Conservation (phyloP, 2,329 filamentous ascomycete species). For the Phoma sp. region DNA sequence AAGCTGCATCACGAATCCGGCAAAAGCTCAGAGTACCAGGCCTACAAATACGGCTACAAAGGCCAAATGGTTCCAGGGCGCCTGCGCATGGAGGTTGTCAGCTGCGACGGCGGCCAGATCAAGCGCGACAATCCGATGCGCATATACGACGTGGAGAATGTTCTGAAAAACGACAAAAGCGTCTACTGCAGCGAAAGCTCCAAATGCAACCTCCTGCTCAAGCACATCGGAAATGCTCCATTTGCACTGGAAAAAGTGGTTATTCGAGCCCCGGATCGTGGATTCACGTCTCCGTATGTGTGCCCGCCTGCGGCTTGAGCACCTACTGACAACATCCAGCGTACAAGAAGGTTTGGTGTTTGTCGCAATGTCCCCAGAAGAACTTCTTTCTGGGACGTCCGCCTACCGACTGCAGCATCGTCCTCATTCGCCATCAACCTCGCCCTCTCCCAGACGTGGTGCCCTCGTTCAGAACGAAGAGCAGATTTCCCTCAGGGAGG, state of each 20-base stretch:
- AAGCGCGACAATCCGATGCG: slow-evolving; percentile 63
- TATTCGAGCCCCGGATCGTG: slow-evolving; percentile 81
- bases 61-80: slow-evolving; percentile 85
- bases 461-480: slow-evolving; percentile 32
- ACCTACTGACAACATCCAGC: slow-evolving; percentile 56
- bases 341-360: slow-evolving; percentile 94
- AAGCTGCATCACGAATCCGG: slow-evolving; percentile 49
- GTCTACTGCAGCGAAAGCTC: slow-evolving; percentile 92
- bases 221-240: slow-evolving; percentile 78
- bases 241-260: slow-evolving; percentile 86
- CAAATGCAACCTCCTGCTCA: slow-evolving; percentile 83
- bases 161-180: slow-evolving; percentile 79
- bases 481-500: slow-evolving; percentile 43
- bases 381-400: slow-evolving; percentile 74
- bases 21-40: slow-evolving; percentile 31
- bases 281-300: slow-evolving; percentile 86
- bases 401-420: slow-evolving; percentile 74
- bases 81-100: slow-evolving; percentile 84
- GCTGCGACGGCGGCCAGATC: slow-evolving; percentile 81
- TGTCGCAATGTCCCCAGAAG: slow-evolving; percentile 82
- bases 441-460: slow-evolving; percentile 35
- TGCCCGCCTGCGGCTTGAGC: slow-evolving; percentile 11
- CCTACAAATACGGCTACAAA: slow-evolving; percentile 81
- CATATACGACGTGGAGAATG: slow-evolving; percentile 67
- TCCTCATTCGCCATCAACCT: slow-evolving; percentile 30